Evolutionary conservation across 441 rosid species (phyloP).

Genomic region (Melastoma candidum): DNA sequence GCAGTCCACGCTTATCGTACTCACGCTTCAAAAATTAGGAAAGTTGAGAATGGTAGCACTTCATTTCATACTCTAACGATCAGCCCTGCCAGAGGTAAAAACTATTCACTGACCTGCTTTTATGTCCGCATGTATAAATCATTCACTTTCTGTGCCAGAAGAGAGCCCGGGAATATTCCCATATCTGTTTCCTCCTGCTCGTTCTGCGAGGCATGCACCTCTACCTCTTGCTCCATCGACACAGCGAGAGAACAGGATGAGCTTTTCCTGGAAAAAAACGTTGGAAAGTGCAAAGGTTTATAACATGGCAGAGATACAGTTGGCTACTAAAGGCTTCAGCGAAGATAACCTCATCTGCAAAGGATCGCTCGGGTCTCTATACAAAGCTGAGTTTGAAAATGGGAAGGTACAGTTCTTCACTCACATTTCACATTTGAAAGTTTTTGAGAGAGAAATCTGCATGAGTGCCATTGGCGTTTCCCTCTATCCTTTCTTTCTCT

Average conservation of each 20-base stretch:
- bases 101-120: not conserved
- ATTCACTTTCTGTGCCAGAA: constrained; percentile 16
- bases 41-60: constrained; percentile 32
- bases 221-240: constrained; percentile 24
- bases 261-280: constrained; percentile 40
- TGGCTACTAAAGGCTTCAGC: constrained; percentile 67
- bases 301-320: constrained; percentile 66
- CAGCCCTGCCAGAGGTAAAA: constrained; percentile 42
- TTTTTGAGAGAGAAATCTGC: not conserved
- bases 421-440: constrained; percentile 4
- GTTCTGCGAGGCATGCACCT: constrained; percentile 19
- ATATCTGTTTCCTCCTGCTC: constrained; percentile 30
- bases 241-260: constrained; percentile 41
- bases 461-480: not conserved
- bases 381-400: constrained; percentile 70
- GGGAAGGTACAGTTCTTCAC: constrained; percentile 45
- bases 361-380: constrained; percentile 91
- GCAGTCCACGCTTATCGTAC: constrained; percentile 32
- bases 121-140: too few relatives aligned
- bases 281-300: constrained; percentile 46
- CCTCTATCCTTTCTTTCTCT: constrained; percentile 12
- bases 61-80: constrained; percentile 33
- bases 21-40: constrained; percentile 24
- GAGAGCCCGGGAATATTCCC: constrained; percentile 41
- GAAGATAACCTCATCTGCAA: constrained; percentile 69